Evolutionary conservation across 176 grass and related monocot species (phyloP).

Genomic region (Cymbopogon citratus): DNA sequence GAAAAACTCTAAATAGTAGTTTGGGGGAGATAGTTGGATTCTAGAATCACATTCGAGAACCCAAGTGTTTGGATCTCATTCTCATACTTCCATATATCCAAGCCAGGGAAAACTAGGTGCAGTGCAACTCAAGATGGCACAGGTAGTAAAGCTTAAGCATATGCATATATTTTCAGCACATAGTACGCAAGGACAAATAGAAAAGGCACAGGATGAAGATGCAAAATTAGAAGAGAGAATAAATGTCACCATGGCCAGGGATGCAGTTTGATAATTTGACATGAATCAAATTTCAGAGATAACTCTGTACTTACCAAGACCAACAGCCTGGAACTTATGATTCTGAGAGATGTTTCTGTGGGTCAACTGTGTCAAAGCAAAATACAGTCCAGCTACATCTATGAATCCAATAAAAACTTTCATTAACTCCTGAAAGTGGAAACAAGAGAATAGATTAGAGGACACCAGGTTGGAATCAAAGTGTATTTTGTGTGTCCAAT

Average conservation of each 20-base stretch:
- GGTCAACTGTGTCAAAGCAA: conserved; percentile 88
- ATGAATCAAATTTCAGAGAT: not conserved
- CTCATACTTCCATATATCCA: not conserved
- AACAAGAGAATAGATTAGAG: conserved; percentile 16
- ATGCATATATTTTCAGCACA: not conserved
- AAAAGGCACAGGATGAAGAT: not conserved
- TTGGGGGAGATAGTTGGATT: not conserved
- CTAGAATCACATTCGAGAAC: not conserved
- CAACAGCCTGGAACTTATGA: conserved; percentile 98
- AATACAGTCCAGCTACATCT: conserved; percentile 99
- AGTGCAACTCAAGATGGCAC: not conserved
- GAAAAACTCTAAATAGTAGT: not conserved
- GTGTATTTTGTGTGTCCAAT: not conserved
- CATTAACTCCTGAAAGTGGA: conserved; percentile 68
- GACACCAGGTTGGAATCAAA: not conserved
- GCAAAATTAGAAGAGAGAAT: not conserved
- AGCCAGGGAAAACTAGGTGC: not conserved
- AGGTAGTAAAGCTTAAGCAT: not conserved
- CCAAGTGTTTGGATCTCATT: not conserved
- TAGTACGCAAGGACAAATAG: not conserved
- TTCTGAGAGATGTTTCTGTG: conserved; percentile 99
- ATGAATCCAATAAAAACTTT: conserved; percentile 87
- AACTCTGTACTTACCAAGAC: conserved; percentile 65
- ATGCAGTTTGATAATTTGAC: conserved; percentile 14
- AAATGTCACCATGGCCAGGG: not conserved